These are phyloP conservation scores for Ophiocordyceps camponoti-leonardi DNA, from an alignment of 2,329 filamentous ascomycete species.

Conservation along the genomic window DNA sequence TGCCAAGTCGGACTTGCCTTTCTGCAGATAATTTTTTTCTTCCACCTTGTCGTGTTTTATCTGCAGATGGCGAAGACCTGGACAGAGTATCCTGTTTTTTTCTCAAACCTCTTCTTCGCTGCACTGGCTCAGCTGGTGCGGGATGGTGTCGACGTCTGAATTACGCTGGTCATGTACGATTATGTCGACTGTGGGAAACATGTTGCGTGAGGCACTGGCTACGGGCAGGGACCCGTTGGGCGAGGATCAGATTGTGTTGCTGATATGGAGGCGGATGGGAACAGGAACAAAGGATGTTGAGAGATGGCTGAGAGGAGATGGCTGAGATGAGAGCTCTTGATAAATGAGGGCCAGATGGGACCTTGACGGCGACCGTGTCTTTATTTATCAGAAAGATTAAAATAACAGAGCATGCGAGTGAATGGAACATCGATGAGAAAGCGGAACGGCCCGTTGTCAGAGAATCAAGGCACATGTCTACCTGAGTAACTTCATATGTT, in stretches of 20 bases:
- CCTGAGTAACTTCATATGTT: no score
- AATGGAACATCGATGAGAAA: no score
- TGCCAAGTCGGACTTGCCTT: background rate
- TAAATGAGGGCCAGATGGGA: no score
- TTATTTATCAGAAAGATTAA: no score
- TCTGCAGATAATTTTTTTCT: background rate
- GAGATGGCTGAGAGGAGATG: no score
- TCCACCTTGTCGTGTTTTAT: background rate
- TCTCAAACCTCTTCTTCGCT: background rate
- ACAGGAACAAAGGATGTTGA: no score
- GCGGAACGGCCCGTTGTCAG: no score
- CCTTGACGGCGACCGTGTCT: no score
- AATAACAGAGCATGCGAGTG: no score
- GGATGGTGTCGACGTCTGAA: background rate
- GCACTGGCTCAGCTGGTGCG: background rate
- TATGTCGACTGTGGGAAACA: background rate
- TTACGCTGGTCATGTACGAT: background rate
- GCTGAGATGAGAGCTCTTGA: no score
- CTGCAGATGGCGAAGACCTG: background rate
- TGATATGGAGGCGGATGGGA: no score
- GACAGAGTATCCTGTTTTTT: background rate
- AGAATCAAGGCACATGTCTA: no score
- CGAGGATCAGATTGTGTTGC: background rate
- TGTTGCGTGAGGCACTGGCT: background rate
- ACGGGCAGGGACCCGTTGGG: background rate